These are phyloP conservation scores for Corynascus novoguineensis DNA, from an alignment of 495 filamentous ascomycete genomes.

Conservation along the genomic window DNA sequence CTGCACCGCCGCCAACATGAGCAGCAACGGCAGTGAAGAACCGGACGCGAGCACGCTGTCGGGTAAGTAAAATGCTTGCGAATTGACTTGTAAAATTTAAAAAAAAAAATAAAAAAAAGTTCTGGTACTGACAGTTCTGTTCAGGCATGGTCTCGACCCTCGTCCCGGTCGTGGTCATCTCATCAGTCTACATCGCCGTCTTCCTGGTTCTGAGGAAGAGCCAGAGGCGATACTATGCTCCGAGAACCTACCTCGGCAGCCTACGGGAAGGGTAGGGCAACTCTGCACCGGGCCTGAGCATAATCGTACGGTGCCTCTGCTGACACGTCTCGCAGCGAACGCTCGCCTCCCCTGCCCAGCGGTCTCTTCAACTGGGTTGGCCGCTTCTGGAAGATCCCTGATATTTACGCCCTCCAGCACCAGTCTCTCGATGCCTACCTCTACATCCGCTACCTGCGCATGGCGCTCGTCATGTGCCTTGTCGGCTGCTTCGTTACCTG, in stretches of 20 bases:
- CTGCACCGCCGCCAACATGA: conserved; percentile 23
- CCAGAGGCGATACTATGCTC: conserved; percentile 75
- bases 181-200: conserved; percentile 56
- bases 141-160: conserved; percentile 64
- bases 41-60: conserved; percentile 20
- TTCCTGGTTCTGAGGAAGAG: conserved; percentile 74
- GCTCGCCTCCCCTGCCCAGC: conserved; percentile 59
- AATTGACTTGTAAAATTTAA: too few relatives aligned
- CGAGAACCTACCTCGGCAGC: conserved; percentile 78
- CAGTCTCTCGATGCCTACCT: conserved; percentile 87
- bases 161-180: conserved; percentile 60
- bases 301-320: neutral
- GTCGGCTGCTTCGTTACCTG: conserved; percentile 77
- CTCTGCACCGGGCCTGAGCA: too few relatives aligned
- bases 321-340: conserved; percentile 47
- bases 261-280: conserved; percentile 56
- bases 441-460: conserved; percentile 77
- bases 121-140: conserved; percentile 4
- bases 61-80: conserved; percentile 19
- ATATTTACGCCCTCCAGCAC: conserved; percentile 80
- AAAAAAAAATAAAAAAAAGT: too few relatives aligned
- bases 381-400: conserved; percentile 71
- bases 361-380: conserved; percentile 72
- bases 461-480: conserved; percentile 65
- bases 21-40: neutral